These are phyloP conservation scores for Monosporascus cannonballus DNA, from an alignment of 2,329 filamentous ascomycete species.

Conservation along the genomic window DNA sequence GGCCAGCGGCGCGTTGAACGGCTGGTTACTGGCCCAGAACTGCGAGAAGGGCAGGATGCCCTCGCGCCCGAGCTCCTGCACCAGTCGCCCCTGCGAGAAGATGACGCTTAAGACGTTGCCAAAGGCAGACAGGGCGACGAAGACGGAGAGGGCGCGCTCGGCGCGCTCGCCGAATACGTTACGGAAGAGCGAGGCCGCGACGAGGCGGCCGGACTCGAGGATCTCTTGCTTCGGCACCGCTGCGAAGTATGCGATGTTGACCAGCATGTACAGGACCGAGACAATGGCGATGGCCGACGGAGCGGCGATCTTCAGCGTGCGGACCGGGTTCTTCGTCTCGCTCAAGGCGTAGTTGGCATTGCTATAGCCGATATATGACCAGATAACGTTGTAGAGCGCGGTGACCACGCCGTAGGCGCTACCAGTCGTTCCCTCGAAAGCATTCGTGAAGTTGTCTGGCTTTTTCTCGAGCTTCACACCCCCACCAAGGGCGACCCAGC, in stretches of 20 bases:
- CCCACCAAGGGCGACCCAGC: conserved; percentile 50
- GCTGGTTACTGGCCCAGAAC: conserved; percentile 64
- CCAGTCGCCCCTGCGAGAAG: conserved; percentile 53
- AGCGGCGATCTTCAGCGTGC: conserved; percentile 49
- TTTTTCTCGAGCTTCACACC: conserved; percentile 36
- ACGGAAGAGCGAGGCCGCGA: conserved; percentile 55
- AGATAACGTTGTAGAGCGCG: conserved; percentile 52
- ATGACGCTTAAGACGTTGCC: conserved; percentile 57
- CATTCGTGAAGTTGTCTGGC: conserved; percentile 52
- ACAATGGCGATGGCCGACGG: conserved; percentile 53
- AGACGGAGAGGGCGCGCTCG: conserved; percentile 43
- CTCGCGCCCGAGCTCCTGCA: conserved; percentile 64
- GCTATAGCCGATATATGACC: conserved; percentile 59
- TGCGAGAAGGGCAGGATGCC: conserved; percentile 59
- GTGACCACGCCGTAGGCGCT: conserved; percentile 49
- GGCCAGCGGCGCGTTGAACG: conserved; percentile 59
- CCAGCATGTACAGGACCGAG: conserved; percentile 55
- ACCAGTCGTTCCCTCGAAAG: conserved; percentile 41
- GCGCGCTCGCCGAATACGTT: conserved; percentile 55
- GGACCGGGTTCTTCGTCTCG: conserved; percentile 49
- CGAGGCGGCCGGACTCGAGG: conserved; percentile 51
- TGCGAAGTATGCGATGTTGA: conserved; percentile 61
- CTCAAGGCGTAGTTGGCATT: conserved; percentile 57
- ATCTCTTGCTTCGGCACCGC: conserved; percentile 54
- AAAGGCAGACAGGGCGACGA: conserved; percentile 55